These are phyloP conservation scores for Pseudozyma pruni DNA, from an alignment of 1,284 basidiomycete species.

Conservation along the genomic window DNA sequence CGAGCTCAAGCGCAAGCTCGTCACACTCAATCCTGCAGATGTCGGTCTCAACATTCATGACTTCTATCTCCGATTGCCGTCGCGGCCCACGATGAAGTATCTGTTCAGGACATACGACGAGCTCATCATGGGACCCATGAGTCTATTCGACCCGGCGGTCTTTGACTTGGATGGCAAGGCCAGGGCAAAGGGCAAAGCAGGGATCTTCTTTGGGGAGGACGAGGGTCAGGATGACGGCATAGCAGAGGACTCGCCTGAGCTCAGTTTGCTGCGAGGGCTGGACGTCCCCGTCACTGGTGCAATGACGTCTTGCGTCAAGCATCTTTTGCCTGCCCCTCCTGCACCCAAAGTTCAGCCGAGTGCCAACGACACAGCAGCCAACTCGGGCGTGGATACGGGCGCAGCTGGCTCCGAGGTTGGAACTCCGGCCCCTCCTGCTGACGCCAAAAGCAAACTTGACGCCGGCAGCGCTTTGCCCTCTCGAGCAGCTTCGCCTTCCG, in stretches of 20 bases:
- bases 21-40: conserved; percentile 64
- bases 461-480: conserved; percentile 25
- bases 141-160: conserved; percentile 87
- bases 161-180: conserved; percentile 86
- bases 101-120: conserved; percentile 93
- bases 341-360: conserved; percentile 15
- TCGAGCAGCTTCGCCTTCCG: conserved; percentile 21
- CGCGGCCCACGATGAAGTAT: conserved; percentile 84
- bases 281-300: conserved; percentile 57
- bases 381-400: conserved; percentile 21
- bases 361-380: conserved; percentile 8
- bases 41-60: conserved; percentile 74
- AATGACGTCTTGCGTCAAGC: conserved; percentile 54
- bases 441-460: conserved; percentile 8
- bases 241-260: conserved; percentile 44
- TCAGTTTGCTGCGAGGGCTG: conserved; percentile 18
- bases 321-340: conserved; percentile 47
- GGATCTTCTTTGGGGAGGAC: conserved; percentile 24
- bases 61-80: conserved; percentile 77
- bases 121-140: conserved; percentile 92
- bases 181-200: conserved; percentile 29
- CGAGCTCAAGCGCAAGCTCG: conserved; percentile 60
- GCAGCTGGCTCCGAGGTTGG: conserved; percentile 25
- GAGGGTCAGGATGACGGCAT: conserved; percentile 51
- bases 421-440: conserved; percentile 30